A percentile compares a stretch with the other conserved stretches of the same genome.
Conservation (phyloP, 805 yeast species). For the Ogataea methylovora region DNA sequence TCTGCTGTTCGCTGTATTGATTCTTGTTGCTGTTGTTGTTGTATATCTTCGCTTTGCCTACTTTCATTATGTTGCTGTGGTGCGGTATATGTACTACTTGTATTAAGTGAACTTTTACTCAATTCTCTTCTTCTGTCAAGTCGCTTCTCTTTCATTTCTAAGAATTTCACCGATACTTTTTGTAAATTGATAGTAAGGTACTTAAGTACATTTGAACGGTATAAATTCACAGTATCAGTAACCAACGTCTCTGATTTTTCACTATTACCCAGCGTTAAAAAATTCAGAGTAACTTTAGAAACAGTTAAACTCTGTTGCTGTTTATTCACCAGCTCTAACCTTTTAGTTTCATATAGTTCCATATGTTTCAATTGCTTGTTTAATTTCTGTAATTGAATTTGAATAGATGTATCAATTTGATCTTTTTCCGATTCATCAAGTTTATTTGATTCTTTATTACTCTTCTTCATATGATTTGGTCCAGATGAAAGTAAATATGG, state of each 20-base stretch:
- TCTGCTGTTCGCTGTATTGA: neutral
- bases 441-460: constrained; percentile 18
- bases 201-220: constrained; percentile 42
- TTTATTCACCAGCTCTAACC: constrained; percentile 21
- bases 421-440: constrained; percentile 34
- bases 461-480: constrained; percentile 8
- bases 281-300: constrained; percentile 10
- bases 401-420: constrained; percentile 47
- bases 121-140: constrained; percentile 32
- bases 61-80: neutral
- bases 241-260: constrained; percentile 27
- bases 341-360: constrained; percentile 43
- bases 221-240: constrained; percentile 31
- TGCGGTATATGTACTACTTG: constrained; percentile 9
- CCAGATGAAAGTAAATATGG: constrained; percentile 25
- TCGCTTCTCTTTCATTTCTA: constrained; percentile 43
- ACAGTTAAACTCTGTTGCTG: constrained; percentile 16
- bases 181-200: constrained; percentile 39
- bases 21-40: constrained; percentile 5
- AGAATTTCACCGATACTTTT: constrained; percentile 35
- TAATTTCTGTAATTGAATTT: constrained; percentile 42
- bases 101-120: constrained; percentile 21
- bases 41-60: too few relatives aligned
- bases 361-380: constrained; percentile 42
- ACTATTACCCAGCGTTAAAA: constrained; percentile 28